phyloP scores from a whole-genome alignment of 805 yeast species.

The Metschnikowia peoriensis region DNA sequence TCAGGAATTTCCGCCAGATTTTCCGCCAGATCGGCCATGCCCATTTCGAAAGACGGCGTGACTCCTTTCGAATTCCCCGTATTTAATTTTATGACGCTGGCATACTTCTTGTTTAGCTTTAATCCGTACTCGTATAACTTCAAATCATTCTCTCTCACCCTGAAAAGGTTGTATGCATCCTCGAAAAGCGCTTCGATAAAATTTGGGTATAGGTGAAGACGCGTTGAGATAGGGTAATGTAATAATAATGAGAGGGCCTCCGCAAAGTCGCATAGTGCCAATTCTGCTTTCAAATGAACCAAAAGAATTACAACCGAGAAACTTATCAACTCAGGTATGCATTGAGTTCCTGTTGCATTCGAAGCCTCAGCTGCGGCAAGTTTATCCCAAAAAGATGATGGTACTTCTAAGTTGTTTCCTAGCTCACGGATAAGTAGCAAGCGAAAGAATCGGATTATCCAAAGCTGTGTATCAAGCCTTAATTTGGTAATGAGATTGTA shows the following conservation, averaged over 20 bases:
- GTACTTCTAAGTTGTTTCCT: constrained; percentile 34
- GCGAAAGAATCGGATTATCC: constrained; percentile 54
- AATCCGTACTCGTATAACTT: constrained; percentile 41
- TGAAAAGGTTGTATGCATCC: constrained; percentile 34
- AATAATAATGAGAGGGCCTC: constrained; percentile 48
- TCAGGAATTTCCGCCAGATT: constrained; percentile 6
- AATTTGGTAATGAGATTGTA: constrained; percentile 43
- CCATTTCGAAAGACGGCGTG: neutral
- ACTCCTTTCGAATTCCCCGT: neutral
- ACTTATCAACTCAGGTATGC: constrained; percentile 37
- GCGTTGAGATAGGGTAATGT: constrained; percentile 45
- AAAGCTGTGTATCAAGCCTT: constrained; percentile 49
- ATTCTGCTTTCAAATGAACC: constrained; percentile 42
- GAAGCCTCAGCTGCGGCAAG: constrained; percentile 31
- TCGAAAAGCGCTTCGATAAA: constrained; percentile 29
- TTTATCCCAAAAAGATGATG: constrained; percentile 50
- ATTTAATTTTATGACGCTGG: constrained; percentile 32
- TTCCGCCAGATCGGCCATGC: neutral
- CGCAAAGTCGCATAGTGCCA: constrained; percentile 50
- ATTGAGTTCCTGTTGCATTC: constrained; percentile 2
- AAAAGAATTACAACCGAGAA: constrained; percentile 43
- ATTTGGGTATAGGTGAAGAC: constrained; percentile 12
- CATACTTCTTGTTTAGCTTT: constrained; percentile 38
- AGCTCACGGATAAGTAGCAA: constrained; percentile 48
- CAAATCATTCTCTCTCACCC: constrained; percentile 34